Base-by-base conservation (phyloP, 2,329 filamentous ascomycete species). In the Aspergillus tamarii region DNA sequence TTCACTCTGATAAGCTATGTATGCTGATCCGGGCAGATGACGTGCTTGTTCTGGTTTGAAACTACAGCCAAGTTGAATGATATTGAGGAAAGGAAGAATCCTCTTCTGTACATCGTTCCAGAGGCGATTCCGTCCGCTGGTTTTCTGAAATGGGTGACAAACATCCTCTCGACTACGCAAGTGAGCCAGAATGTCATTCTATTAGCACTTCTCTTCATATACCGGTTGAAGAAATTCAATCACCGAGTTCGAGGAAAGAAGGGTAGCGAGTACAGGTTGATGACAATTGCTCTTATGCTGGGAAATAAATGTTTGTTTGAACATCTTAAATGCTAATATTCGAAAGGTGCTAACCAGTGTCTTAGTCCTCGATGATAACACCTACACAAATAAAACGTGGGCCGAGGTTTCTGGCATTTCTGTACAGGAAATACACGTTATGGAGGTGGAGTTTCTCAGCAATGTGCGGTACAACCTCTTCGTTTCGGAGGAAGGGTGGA, bases 301-400 rank as follows among this genome's bases (percentile, higher is more conserved):
- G 94, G 94, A 66, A 99, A 99, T 79, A 99, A 99, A 82, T 99
- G 90, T 92, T 78, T 74, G 67, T 65, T 12, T 39, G 9, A 21
- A 26, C 41, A 12, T 28, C 46, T 19, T n/a, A 16, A 28, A 12
- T 53, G 34, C 16, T 32, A 43, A n/a, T 4, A 14, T 50, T 11
- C 11, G 28, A 19, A 48, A 19, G 16, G 28, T 34, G 34, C 62
- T 61, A 32, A 62, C 72, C 73, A 70, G 79, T 67, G 66, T 64
- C 63, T 39, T 39, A 92, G 90, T 98, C 76, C 82, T 99, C 72
- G 95, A 99, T 75, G 95, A 99, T 78, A 99, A 98, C 77, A 98
- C 95, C 0, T 99, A 99, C 80, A 98, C 95, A 43, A 99, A 99
- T 83, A 97, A 98, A 83, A 99, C 95, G 0, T 99, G 95, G 95